Conservation (phyloP, 1,284 basidiomycete species). For the Pseudozyma flocculosa region DNA sequence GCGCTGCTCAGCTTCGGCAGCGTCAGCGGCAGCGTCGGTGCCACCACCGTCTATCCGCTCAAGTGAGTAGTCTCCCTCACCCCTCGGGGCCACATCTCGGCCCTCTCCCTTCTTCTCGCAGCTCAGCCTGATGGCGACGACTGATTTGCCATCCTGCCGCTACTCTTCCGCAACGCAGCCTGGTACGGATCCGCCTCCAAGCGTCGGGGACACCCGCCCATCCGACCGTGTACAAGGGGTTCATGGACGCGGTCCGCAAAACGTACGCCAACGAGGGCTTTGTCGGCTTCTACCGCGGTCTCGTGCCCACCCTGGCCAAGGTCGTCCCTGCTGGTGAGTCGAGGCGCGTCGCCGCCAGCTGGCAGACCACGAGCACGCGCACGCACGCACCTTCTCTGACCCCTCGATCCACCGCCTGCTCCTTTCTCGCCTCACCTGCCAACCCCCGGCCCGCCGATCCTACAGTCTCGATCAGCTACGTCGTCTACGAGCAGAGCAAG, state of each 20-base stretch:
- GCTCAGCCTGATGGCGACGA: too few relatives aligned
- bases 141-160: too few relatives aligned
- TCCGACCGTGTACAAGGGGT: conserved; percentile 69
- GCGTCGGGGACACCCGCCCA: conserved; percentile 71
- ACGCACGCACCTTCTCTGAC: neutral
- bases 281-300: conserved; percentile 90
- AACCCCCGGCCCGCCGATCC: too few relatives aligned
- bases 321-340: conserved; percentile 37
- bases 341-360: neutral
- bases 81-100: neutral
- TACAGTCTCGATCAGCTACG: conserved; percentile 52
- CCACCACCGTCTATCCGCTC: conserved; percentile 59
- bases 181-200: conserved; percentile 90
- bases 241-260: conserved; percentile 78
- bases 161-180: too few relatives aligned
- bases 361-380: neutral
- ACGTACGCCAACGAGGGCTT: conserved; percentile 86
- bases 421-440: too few relatives aligned
- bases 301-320: conserved; percentile 86
- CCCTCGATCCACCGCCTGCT: conserved; percentile 15
- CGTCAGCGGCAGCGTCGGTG: conserved; percentile 59
- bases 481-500: conserved; percentile 55
- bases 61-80: conserved; percentile 18
- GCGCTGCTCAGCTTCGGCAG: conserved; percentile 59
- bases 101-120: neutral